Base-by-base conservation (phyloP, 768 basidiomycete genomes). In the Lanmaoa rubissima region DNA sequence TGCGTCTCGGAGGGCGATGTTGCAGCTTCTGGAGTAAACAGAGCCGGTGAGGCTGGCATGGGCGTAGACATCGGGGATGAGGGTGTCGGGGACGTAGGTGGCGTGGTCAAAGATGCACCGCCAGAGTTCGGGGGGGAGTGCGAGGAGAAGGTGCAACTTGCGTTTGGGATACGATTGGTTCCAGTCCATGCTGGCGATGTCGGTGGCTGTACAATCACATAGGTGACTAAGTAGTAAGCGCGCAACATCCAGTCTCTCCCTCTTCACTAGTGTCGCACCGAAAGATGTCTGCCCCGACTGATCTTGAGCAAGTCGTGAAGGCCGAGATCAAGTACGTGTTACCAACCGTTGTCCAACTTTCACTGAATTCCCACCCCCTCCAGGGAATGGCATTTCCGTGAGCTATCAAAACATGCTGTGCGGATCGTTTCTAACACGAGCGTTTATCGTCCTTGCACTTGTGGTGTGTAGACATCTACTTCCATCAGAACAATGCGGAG, bases 341-440 rank as follows among this genome's bases (percentile, higher is more conserved):
- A 0, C 28, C 16, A 39, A 11, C 12, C 36, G 4, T 24, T 16
- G 5, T 54, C 35, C 32, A 41, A 24, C 26, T 36, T 43, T 31
- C 17, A 14, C 51, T 19, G 41, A 42, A 2, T 13, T 4, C 10
- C 1, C 11, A 21, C 32, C 13, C 31, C 21, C 50, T 3, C 19
- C 63, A 88, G 88, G 68, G 88, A 90, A 67, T 90, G 88, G 88
- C 88, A 90, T 65, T 90, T 90, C 65, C 88, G 88, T 88, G 66
- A 63, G 83, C 71, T 7, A 17, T 55, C 45, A 5, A 16, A 51
- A 2, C 28, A 36, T 32, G 17, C 4, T 21, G 2, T 32, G 12
- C 45, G 8, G 8, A 12, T 49, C 36, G 24, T 17, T 31, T 42
- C 57, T 53, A 17, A 54, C 41, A 42, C 24, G 45, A 51, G 24